Base-by-base conservation (phyloP, 1,284 basidiomycete species). In the Uromyces viciae-fabae region DNA sequence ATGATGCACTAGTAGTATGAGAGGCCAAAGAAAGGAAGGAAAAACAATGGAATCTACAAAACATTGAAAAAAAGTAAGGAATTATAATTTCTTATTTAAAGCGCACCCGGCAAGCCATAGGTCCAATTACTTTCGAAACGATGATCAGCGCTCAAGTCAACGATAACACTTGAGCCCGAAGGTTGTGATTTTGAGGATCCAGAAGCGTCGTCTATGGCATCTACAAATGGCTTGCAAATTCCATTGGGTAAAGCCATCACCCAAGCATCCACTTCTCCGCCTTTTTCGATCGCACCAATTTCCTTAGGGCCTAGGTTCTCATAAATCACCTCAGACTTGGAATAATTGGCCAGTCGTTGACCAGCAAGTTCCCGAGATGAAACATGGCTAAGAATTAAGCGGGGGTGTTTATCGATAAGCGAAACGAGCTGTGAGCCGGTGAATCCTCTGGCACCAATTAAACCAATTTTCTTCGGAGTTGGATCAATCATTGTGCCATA, bases 201-300 rank as follows among this genome's bases (percentile, higher is more conserved):
- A 17, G 83, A 86, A 17, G 92, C 90, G 1, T 91, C 91, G 85
- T 98, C 94, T 72, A 99, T 88, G 17, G 96, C 97, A 85, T 97
- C 95, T 25, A 99, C 95, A 85, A 98, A 99, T 0, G 95, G 95
- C 88, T 96, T 96, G 88, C 94, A 94, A 38, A 95, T 90, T 22
- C 96, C 97, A 85, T 99, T 99, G 42, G 96, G 96, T 60, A 99
- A 90, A 0, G 96, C 96, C 94, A 98, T 96, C 81, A 99, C 90
- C 94, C 95, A 98, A 14, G 94, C 95, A 85, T 98, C 95, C 28
- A 98, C 93, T 84, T 92, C 92, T 33, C 92, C 92, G 80, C 90
- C 88, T 87, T 92, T 91, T 87, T 95, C 95, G 91, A 98, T 93
- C 85, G 88, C 88, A 86, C 93, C 90, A 11, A 97, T 92, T 83